phyloP scores from a whole-genome alignment of 306 rosid species.

The Pueraria montana region DNA sequence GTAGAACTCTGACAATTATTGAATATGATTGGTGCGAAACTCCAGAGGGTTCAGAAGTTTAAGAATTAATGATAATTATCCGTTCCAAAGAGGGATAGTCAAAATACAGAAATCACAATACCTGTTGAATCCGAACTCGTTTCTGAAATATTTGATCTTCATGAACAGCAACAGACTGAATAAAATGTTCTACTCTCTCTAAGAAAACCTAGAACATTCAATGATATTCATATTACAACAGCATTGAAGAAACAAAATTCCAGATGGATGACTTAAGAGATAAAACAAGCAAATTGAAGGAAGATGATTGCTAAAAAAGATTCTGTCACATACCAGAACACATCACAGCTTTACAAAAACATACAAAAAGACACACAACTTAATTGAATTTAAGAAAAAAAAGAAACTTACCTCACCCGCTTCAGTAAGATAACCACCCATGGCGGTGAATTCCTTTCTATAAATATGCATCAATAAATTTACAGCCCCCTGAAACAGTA shows the following conservation, averaged over 20 bases:
- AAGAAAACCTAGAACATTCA: constrained; percentile 68
- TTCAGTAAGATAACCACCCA: constrained; percentile 99
- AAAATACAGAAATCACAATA: constrained; percentile 45
- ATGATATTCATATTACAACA: constrained; percentile 39
- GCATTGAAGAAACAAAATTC: constrained; percentile 28
- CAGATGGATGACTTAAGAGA: constrained; percentile 30
- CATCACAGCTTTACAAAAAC: constrained; percentile 22
- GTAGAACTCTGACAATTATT: constrained; percentile 15
- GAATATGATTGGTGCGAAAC: constrained; percentile 28
- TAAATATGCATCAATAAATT: constrained; percentile 93
- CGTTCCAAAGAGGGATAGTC: constrained; percentile 7
- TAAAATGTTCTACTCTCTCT: constrained; percentile 89
- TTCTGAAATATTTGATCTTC: constrained; percentile 96
- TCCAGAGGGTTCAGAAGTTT: constrained; percentile 8
- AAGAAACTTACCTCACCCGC: constrained; percentile 89
- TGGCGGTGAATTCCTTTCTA: constrained; percentile 84
- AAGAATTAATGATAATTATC: constrained; percentile 15
- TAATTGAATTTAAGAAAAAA: constrained; percentile 43
- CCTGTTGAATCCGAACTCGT: constrained; percentile 94
- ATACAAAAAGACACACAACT: neutral
- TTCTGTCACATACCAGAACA: constrained; percentile 18
- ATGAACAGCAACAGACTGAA: constrained; percentile 79
- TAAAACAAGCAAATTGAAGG: constrained; percentile 24
- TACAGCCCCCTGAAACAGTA: constrained; percentile 86
- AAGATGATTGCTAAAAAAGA: constrained; percentile 35